Percentiles rank a stretch among this genome's conserved stretches.
phyloP scores from a whole-genome alignment of 1,284 basidiomycete species.

The Microbotryomycetes sp. region DNA sequence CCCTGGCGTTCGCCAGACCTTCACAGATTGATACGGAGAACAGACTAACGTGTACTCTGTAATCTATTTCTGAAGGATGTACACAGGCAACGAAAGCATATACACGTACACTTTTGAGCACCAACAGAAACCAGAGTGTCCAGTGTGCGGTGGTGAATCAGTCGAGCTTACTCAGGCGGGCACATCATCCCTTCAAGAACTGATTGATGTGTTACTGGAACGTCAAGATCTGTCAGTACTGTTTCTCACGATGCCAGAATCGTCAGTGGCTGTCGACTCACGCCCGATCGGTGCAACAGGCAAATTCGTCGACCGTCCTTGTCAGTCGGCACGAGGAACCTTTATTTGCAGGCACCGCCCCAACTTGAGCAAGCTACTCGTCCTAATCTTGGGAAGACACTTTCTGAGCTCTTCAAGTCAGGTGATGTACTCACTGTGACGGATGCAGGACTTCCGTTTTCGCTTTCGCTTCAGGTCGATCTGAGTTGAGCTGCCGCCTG shows the following conservation, averaged over 20 bases:
- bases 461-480: conserved; percentile 55
- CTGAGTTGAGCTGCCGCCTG: no score
- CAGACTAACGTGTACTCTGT: not conserved
- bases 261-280: not conserved
- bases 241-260: not conserved
- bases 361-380: conserved; percentile 81
- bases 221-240: conserved; percentile 78
- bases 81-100: conserved; percentile 85
- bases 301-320: conserved; percentile 54
- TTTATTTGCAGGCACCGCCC: conserved; percentile 89
- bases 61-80: conserved; percentile 42
- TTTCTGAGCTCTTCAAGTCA: conserved; percentile 62
- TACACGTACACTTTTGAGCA: conserved; percentile 98
- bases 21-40: conserved; percentile 55
- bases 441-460: conserved; percentile 80
- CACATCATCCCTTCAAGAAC: conserved; percentile 65
- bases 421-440: conserved; percentile 59
- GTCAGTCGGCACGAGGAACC: conserved; percentile 52
- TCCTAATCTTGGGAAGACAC: conserved; percentile 76
- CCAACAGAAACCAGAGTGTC: conserved; percentile 85
- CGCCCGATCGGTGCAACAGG: conserved; percentile 47
- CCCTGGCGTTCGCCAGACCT: not conserved
- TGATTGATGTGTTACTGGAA: conserved; percentile 78
- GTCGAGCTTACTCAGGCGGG: conserved; percentile 51
- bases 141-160: conserved; percentile 90